Percentiles rank a stretch among this genome's conserved stretches.
Conservation (phyloP, 257 asterid species). For the Solanum rostratum region DNA sequence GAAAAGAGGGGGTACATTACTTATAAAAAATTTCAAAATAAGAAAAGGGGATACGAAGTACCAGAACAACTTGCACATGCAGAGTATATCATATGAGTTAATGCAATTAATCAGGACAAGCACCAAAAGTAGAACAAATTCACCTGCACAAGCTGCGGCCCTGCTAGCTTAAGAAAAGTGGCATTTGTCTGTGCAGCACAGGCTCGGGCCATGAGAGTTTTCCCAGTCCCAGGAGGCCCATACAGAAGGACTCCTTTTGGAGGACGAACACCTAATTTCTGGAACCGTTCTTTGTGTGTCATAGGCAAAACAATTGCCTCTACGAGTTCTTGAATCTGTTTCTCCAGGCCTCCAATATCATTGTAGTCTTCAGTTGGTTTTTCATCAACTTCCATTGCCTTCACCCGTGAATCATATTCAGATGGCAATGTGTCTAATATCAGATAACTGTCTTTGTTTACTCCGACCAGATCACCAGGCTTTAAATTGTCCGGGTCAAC, state of each 20-base stretch:
- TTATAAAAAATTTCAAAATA: not conserved
- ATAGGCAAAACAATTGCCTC: conserved; percentile 86
- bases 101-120: not conserved
- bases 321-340: conserved; percentile 86
- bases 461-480: conserved; percentile 98
- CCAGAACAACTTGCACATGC: not conserved
- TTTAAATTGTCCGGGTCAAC: conserved; percentile 86
- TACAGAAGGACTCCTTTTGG: conserved; percentile 77
- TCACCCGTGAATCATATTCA: conserved; percentile 90
- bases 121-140: not conserved
- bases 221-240: conserved; percentile 90
- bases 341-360: conserved; percentile 92
- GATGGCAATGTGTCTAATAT: conserved; percentile 93
- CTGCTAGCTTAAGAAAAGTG: conserved; percentile 85
- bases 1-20: not conserved
- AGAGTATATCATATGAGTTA: not conserved
- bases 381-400: conserved; percentile 99
- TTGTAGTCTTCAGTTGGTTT: conserved; percentile 96
- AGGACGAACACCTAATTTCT: conserved; percentile 71
- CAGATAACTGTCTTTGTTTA: conserved; percentile 89
- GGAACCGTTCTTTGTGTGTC: conserved; percentile 79
- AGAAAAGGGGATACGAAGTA: not conserved
- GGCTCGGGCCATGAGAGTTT: conserved; percentile 85
- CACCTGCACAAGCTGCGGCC: conserved; percentile 95
- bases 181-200: conserved; percentile 99